phyloP scores from a whole-genome alignment of 2,329 filamentous ascomycete species.

The Diplodia scrobiculata region DNA sequence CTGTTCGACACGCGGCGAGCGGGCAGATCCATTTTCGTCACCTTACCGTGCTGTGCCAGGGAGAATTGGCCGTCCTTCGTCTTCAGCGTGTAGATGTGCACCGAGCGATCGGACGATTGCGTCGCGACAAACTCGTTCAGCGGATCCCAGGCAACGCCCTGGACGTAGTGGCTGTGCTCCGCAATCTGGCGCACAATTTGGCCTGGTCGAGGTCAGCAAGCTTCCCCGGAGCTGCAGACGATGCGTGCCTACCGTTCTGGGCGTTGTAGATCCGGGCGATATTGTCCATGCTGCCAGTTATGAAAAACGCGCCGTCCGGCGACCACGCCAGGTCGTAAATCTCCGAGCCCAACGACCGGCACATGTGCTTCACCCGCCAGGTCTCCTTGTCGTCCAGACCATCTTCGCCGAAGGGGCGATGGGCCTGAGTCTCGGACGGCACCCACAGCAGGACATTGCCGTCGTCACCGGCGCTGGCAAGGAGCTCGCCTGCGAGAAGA shows the following conservation, averaged over 20 bases:
- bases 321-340: constrained; percentile 99
- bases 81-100: constrained; percentile 94
- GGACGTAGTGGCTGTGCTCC: constrained; percentile 97
- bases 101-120: constrained; percentile 95
- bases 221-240: constrained; percentile 70
- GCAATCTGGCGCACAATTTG: constrained; percentile 84
- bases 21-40: constrained; percentile 92
- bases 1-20: constrained; percentile 84
- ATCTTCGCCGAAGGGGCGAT: constrained; percentile 75
- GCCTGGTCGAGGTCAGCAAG: constrained; percentile 76
- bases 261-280: constrained; percentile 96
- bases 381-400: constrained; percentile 90
- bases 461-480: constrained; percentile 94
- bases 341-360: constrained; percentile 87
- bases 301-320: constrained; percentile 93
- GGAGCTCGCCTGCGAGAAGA: constrained; percentile 71
- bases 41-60: constrained; percentile 73
- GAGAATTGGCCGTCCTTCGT: constrained; percentile 96
- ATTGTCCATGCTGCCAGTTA: constrained; percentile 99
- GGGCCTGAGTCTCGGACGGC: constrained; percentile 72
- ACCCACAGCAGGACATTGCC: constrained; percentile 97
- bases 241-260: constrained; percentile 68
- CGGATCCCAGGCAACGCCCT: constrained; percentile 97
- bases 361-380: constrained; percentile 98
- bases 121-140: constrained; percentile 97